Evolutionary conservation across 1,284 basidiomycete genomes (phyloP), one percentile per base, ranked within the genome.

Genomic region (Ustilago bromivora): DNA sequence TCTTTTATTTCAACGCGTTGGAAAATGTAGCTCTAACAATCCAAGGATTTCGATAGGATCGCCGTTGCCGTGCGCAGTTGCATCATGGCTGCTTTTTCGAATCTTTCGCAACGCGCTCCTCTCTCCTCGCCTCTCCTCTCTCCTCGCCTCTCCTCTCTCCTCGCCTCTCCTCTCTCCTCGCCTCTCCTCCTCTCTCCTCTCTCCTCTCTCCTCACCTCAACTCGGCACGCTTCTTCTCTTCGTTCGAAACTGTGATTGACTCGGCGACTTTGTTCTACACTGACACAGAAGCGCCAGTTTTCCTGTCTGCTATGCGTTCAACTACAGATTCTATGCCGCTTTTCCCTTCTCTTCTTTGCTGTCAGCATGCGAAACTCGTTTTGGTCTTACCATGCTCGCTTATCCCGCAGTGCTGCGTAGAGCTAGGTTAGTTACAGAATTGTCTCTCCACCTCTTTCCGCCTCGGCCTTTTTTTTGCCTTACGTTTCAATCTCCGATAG

Each of bases 401-500:
- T 46, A 46, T 46, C n/a, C 43, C 19, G 43, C 43, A 46, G 8
- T 46, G 43, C 17, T 46, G 43, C 43, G 43, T 46, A 17, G 43
- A 46, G 19, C 43, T 46, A 46, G 23, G 23, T 3, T 28, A 28
- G 23, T 28, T 28, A 28, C 23, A 28, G 23, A 28, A 28, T 28
- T 19, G n/a, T 19, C 43, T 46, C 43, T 34, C 49, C 52, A 36
- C 31, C 52, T 54, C 23, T 46, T 38, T 8, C 54, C 12, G 36
- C 13, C 53, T 54, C 31, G 53, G 53, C 10, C n/a, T 34, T 36
- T 54, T 54, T 34, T 17, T 51, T 32, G 38, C 41, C 43, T n/a
- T 41, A 10, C 57, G 34, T 61, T 57, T 64, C 38, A 55, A 57
- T 13, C 36, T 51, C 61, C 61, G 61, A 51, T 19, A 32, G 61